A percentile compares a stretch with the other conserved stretches of the same genome.
Conservation (phyloP, 345 rosid species). For the Eucalyptus curtisii region DNA sequence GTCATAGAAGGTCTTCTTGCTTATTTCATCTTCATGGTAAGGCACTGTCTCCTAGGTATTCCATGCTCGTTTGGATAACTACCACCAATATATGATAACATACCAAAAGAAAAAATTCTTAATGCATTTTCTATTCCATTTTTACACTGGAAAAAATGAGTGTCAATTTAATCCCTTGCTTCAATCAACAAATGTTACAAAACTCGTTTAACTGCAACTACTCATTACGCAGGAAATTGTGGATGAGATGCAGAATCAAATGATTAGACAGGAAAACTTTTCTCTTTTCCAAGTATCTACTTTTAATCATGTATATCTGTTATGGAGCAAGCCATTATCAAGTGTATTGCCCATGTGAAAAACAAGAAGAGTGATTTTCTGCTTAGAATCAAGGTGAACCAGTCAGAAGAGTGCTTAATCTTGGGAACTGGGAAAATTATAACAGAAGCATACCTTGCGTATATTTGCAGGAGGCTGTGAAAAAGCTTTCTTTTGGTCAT, state of each 20-base stretch:
- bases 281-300: background rate
- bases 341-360: background rate
- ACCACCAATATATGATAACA: background rate
- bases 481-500: slow-evolving; percentile 70
- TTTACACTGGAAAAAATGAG: background rate
- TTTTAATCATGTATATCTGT: background rate
- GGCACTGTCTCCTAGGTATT: background rate
- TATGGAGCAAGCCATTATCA: background rate
- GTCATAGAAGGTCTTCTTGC: background rate
- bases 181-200: background rate
- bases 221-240: background rate
- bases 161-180: background rate
- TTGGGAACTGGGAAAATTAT: background rate
- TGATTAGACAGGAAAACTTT: background rate
- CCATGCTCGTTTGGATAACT: background rate
- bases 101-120: background rate
- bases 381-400: background rate
- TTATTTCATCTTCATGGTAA: background rate
- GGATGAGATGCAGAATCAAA: background rate
- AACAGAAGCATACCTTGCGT: slow-evolving; percentile 49
- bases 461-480: slow-evolving; percentile 57
- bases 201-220: background rate
- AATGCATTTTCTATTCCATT: background rate
- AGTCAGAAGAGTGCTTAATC: background rate
- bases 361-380: background rate